Evolutionary conservation across 1,284 basidiomycete genomes (phyloP), one percentile per base, ranked within the genome.

Genomic region (Marasmius oreades): DNA sequence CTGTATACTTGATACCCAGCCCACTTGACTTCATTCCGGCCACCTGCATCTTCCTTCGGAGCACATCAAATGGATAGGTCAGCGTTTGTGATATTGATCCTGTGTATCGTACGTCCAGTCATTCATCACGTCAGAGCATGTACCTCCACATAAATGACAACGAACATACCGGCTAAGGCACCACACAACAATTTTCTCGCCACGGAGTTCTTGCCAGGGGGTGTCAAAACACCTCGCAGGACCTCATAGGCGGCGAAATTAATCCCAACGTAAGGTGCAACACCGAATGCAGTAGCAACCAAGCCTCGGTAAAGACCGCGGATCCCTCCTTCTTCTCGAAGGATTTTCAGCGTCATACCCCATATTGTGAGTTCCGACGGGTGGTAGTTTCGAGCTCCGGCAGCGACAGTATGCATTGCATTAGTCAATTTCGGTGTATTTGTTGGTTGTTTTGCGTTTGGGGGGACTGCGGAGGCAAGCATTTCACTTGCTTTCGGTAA

Each of bases 41-140:
- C 55, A 96, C 92, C 70, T 99, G 96, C 90, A 99, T 95, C 74
- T 97, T 94, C 51, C 96, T 79, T 43, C 96, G 80, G 53, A 98
- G 73, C 1, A 98, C 93, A 69, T 99, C 96, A 66, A 98, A 91
- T 0, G 96, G 96, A 69, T 97, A 98, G 6, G 96, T 98, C 64
- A 98, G 73, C 34, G 94, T 93, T 70, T 98, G 93, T 28, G 92
- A 93, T 63, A 97, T 89, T 20, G 87, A 84, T 23, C 90, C 89
- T 85, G 67, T 20, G 20, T 5, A 33, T 20, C 18, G 37, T 51
- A 22, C 6, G 6, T 28, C 24, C 16, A 47, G 23, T 8, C 22
- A 50, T 39, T 64, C 52, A 44, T 44, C 43, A 28, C 51, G 28
- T 33, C 55, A 61, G 42, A 44, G 26, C 20, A 22, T 18, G 48